phyloP scores from a whole-genome alignment of 73 alveolate genomes.

The Paramecium bursaria region DNA sequence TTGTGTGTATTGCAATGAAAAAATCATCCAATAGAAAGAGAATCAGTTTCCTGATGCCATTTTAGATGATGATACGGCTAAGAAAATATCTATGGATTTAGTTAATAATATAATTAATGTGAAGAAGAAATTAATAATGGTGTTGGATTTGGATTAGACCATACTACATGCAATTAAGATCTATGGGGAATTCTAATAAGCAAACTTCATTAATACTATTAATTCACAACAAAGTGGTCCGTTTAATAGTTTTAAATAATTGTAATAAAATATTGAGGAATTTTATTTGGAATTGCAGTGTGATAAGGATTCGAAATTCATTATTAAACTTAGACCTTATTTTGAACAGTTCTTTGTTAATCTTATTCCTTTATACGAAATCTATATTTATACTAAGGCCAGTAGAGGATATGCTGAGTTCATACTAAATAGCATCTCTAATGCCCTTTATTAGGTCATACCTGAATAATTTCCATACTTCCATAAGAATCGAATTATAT shows the following conservation, averaged over 20 bases:
- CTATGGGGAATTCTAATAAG: not conserved
- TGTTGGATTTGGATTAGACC: conserved; percentile 45
- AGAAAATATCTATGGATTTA: not conserved
- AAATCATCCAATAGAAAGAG: not conserved
- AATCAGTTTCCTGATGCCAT: conserved; percentile 11
- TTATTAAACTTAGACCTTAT: conserved; percentile 46
- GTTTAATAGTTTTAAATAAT: conserved; percentile 32
- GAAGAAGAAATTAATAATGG: conserved; percentile 43
- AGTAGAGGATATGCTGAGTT: conserved; percentile 44
- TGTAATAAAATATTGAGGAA: conserved; percentile 18
- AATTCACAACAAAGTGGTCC: not conserved
- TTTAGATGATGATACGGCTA: not conserved
- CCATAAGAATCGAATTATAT: not conserved
- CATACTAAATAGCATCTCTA: not conserved
- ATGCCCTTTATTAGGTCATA: not conserved
- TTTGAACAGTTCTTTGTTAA: conserved; percentile 29
- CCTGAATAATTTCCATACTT: conserved; percentile 50
- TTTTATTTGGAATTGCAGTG: conserved; percentile 10
- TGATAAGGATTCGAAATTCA: conserved; percentile 22
- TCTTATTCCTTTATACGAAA: conserved; percentile 35
- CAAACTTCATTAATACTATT: not conserved
- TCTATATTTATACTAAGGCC: conserved; percentile 44
- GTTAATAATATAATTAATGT: conserved; percentile 2
- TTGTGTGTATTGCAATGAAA: conserved; percentile 40
- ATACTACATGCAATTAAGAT: conserved; percentile 48